Conservation (phyloP, 352 stramenopile species). For the Phytophthora idaei region DNA sequence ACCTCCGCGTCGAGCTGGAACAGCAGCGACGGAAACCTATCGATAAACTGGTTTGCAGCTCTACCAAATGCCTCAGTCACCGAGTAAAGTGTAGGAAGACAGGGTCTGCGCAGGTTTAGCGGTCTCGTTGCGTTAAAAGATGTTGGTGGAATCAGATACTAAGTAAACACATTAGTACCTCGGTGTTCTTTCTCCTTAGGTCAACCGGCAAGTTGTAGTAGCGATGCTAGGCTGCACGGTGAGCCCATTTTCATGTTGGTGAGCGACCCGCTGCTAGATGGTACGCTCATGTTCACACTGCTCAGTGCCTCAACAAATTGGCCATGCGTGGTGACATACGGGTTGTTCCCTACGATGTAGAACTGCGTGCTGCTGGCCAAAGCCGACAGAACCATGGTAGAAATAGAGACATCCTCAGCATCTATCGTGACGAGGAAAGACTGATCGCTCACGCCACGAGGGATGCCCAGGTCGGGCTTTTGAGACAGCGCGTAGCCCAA, state of each 20-base stretch:
- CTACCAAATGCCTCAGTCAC: too few species aligned
- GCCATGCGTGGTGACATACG: constrained; percentile 39
- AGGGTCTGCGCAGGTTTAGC: too few species aligned
- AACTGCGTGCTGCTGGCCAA: constrained; percentile 47
- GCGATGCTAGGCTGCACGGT: constrained; percentile 21
- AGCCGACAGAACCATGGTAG: constrained; percentile 45
- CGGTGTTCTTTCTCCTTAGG: too few species aligned
- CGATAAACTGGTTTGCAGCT: too few species aligned
- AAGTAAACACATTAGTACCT: too few species aligned
- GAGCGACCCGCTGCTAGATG: constrained; percentile 17
- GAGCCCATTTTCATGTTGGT: constrained; percentile 21
- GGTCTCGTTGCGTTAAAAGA: too few species aligned
- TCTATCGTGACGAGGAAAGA: constrained; percentile 49
- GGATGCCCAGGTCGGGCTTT: constrained; percentile 47
- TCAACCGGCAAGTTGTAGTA: constrained; percentile 4
- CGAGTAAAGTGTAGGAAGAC: too few species aligned
- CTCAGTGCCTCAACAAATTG: constrained; percentile 47
- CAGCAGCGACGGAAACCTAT: too few species aligned
- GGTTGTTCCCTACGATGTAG: constrained; percentile 56
- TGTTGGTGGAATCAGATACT: background rate
- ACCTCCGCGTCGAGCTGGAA: too few species aligned
- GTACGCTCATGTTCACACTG: constrained; percentile 57
- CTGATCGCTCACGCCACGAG: constrained; percentile 54
- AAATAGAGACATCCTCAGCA: constrained; percentile 36
- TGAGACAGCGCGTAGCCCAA: constrained; percentile 62